These are phyloP conservation scores for Candida verbasci DNA, from an alignment of 805 yeast species.

Conservation along the genomic window DNA sequence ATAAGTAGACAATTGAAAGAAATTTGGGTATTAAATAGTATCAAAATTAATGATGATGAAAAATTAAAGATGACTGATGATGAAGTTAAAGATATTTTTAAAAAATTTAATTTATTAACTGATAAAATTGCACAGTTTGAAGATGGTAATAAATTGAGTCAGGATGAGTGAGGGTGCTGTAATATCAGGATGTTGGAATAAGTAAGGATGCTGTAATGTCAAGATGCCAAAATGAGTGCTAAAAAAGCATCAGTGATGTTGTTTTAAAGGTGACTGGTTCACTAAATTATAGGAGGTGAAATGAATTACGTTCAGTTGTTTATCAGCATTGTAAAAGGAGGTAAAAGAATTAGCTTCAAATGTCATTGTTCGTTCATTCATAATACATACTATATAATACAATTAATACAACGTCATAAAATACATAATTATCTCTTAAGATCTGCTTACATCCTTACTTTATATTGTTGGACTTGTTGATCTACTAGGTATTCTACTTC, in stretches of 20 bases:
- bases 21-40: conserved; percentile 54
- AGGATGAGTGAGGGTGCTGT: too few species aligned
- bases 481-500: conserved; percentile 3
- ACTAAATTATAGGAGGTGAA: too few species aligned
- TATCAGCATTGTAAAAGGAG: too few species aligned
- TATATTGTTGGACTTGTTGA: conserved; percentile 6
- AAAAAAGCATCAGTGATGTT: too few species aligned
- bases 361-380: too few species aligned
- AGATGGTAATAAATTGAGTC: too few species aligned
- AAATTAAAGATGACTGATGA: conserved; percentile 15
- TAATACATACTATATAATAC: background rate
- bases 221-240: too few species aligned
- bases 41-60: conserved; percentile 27
- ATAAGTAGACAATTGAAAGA: conserved; percentile 49
- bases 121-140: conserved; percentile 24
- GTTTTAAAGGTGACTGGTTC: too few species aligned
- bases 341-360: too few species aligned
- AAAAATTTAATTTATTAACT: conserved; percentile 31
- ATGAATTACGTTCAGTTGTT: too few species aligned
- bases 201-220: too few species aligned
- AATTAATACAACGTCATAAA: background rate
- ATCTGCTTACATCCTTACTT: background rate
- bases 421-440: background rate
- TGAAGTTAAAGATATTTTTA: conserved; percentile 22
- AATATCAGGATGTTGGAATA: too few species aligned